Base-by-base conservation (phyloP, 306 rosid genomes). In the Castanospermum australe region DNA sequence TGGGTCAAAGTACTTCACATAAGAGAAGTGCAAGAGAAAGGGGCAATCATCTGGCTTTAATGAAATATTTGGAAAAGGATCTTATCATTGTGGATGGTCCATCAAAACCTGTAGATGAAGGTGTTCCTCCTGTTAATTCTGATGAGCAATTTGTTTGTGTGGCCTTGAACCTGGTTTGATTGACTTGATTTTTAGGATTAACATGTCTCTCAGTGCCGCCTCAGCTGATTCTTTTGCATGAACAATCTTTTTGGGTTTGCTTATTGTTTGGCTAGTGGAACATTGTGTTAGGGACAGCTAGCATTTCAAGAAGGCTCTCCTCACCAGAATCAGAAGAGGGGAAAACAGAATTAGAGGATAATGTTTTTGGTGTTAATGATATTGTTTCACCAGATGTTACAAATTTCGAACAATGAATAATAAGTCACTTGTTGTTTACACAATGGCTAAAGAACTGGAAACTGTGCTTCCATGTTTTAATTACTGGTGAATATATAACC, bases 21-120 rank as follows among this genome's bases (percentile, higher is more conserved):
- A 93, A 89, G 79, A 90, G 99, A 87, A 85, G 86, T 79, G 68
- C 79, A 36, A 89, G 78, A 33, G 96, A 91, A 47, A 96, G 92
- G 91, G 96, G 93, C 35, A 88, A 90, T 59, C 99, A 96, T 82
- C 83, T 88, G 66, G 99, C 98, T 82, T 83, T 94, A 76, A 77
- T 69, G 65, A 90, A 85, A 77, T 94, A 86, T 83, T 87, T 94
- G 89, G 86, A 86, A 82, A 91, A 54, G 33, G 88, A 91, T 86
- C 77, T 86, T 6, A 79, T 67, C 18, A 67, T 83, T 74, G 85
- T 77, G 55, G 79, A 33, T 52, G 82, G 82, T 78, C 85, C 86
- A 18, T 85, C 89, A 45, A 82, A 85, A 73, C 83, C 77, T 57
- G 78, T 25, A 2, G 45, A 7, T 28, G 79, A 80, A 70, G 72